Evolutionary conservation across 805 yeast genomes (phyloP).

Genomic region (Hanseniaspora occidentalis): DNA sequence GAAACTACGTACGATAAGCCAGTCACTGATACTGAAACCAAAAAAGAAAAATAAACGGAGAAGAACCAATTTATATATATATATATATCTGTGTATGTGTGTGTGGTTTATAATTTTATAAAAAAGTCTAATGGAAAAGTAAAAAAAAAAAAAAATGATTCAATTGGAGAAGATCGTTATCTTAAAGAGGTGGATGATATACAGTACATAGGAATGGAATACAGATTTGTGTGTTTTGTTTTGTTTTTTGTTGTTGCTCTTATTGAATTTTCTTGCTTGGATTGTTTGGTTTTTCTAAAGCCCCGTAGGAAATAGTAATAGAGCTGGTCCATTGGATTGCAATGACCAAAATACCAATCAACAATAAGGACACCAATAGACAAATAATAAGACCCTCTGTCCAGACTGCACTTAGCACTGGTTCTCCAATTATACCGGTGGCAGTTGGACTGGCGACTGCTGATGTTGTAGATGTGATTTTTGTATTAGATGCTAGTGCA

Average conservation of each 20-base stretch:
- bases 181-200: background rate
- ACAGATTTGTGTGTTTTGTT: background rate
- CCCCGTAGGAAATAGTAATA: constrained; percentile 65
- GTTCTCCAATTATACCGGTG: background rate
- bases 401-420: constrained; percentile 20
- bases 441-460: background rate
- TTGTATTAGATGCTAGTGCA: background rate
- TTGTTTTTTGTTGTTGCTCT: constrained; percentile 2
- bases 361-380: constrained; percentile 48
- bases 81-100: constrained; percentile 7
- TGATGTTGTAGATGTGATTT: background rate
- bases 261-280: constrained; percentile 23
- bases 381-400: constrained; percentile 63
- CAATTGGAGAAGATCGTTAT: background rate
- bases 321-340: constrained; percentile 65
- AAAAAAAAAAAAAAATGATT: background rate
- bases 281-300: constrained; percentile 49
- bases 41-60: constrained; percentile 21
- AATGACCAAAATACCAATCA: constrained; percentile 41
- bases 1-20: constrained; percentile 38
- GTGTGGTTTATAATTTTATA: background rate
- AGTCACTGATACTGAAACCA: constrained; percentile 24
- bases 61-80: constrained; percentile 3
- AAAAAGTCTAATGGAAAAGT: background rate
- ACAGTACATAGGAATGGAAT: background rate